Base-by-base conservation (phyloP, 2,329 filamentous ascomycete genomes). In the Talaromyces sp. region DNA sequence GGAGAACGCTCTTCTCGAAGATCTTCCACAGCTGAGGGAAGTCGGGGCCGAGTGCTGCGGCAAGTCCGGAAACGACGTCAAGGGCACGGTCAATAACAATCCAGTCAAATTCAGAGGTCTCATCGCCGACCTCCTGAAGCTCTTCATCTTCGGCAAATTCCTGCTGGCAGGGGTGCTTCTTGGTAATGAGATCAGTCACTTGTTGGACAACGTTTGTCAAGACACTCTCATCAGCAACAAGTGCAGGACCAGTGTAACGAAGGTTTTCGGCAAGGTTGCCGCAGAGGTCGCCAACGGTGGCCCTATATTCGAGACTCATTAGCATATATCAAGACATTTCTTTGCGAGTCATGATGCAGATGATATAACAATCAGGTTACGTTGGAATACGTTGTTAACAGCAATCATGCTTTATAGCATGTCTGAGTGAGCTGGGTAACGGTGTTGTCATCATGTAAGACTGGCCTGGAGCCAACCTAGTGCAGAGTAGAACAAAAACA, bases 381-480 rank as follows among this genome's bases (percentile, higher is more conserved):
- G 72, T 74, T 77, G 71, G 68, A 75, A 72, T 78, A 84, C 90
- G 92, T 83, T 69, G 81, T 96, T 95, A 89, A 89, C 92, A 92
- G 90, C 92, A 96, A 88, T 82, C 88, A 88, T 90, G 87, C 77
- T 81, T 85, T 82, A 39, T 45, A 43, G 82, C 86, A 91, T 89
- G 89, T 98, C 90, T 91, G 92, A 97, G 93, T 97, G 94, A 97
- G 93, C 93, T 97, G 93, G 93, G 94, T 94, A 93, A 93, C 92
- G 91, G 88, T 80, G 83, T 86, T 84, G 81, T 97, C 93, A 97
- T 97, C 93, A 92, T 89, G 74, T 80, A 75, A 77, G 66, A 69
- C 41, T 14, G 50, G 22, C 27, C 22, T 10, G 5, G 24, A 9
- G 27, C 24, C 24, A 35, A 39, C 19, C 35, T 24, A 16, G 22